Conservation (phyloP, 2,329 filamentous ascomycete species). For the Podosphaera fusca region DNA sequence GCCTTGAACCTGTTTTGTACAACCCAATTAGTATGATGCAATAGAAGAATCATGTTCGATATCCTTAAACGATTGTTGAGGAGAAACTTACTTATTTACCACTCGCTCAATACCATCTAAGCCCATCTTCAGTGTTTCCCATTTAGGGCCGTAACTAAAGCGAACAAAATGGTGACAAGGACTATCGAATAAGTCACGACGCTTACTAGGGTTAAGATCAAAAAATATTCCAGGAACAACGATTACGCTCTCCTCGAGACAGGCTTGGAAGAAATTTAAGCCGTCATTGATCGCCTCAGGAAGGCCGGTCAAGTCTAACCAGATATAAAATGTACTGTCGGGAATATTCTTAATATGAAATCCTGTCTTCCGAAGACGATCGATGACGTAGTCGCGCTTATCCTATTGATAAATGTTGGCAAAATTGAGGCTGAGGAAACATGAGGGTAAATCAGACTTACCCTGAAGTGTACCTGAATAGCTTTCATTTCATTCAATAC, state of each 20-base stretch:
- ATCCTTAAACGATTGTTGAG: neutral
- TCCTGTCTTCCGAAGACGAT: constrained; percentile 60
- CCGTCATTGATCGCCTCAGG: constrained; percentile 74
- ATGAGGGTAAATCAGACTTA: constrained; percentile 10
- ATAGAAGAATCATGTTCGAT: constrained; percentile 1
- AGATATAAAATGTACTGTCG: constrained; percentile 88
- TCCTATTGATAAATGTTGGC: constrained; percentile 20
- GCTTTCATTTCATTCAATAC: constrained; percentile 74
- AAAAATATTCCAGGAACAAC: constrained; percentile 97
- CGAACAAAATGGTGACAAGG: constrained; percentile 86
- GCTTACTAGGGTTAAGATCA: constrained; percentile 73
- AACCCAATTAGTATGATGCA: constrained; percentile 3
- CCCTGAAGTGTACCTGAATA: constrained; percentile 66
- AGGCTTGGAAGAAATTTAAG: constrained; percentile 90
- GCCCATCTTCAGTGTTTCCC: constrained; percentile 57
- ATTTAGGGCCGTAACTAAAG: constrained; percentile 61
- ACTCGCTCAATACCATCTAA: constrained; percentile 70
- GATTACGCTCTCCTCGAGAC: constrained; percentile 82
- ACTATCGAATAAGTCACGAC: constrained; percentile 78
- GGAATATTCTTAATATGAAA: constrained; percentile 69
- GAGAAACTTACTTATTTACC: constrained; percentile 34
- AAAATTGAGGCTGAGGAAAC: neutral
- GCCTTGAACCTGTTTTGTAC: constrained; percentile 2
- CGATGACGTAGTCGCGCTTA: constrained; percentile 81
- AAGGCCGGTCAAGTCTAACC: constrained; percentile 44